Evolutionary conservation across 345 rosid species (phyloP).

Genomic region (Lepidium sativum): DNA sequence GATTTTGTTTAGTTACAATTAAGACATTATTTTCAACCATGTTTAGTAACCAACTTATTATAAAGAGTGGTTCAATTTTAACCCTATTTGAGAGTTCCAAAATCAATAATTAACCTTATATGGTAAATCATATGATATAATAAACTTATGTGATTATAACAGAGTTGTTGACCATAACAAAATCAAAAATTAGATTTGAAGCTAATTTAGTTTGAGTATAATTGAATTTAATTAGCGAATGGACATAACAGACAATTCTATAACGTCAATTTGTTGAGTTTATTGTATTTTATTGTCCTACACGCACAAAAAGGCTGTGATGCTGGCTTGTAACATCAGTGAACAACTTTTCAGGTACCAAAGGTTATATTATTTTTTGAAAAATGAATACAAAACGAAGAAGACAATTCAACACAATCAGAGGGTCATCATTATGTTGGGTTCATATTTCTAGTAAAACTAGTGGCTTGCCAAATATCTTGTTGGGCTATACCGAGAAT

Average conservation of each 20-base stretch:
- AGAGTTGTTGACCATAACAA: not conserved
- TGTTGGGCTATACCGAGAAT: not conserved
- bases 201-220: not conserved
- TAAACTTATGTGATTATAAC: too few relatives aligned
- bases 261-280: not conserved
- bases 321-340: conserved; percentile 17
- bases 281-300: not conserved
- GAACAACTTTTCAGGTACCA: conserved; percentile 15
- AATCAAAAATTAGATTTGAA: not conserved
- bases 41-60: not conserved
- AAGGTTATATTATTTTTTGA: not conserved
- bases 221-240: not conserved
- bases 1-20: conserved; percentile 9
- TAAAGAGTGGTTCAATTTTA: not conserved
- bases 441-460: too few relatives aligned
- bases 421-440: conserved; percentile 25
- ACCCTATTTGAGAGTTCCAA: not conserved
- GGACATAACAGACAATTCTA: not conserved
- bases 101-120: too few relatives aligned
- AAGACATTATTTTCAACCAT: not conserved
- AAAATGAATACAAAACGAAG: not conserved
- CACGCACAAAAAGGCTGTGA: conserved; percentile 2
- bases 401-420: conserved; percentile 20
- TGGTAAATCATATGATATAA: too few relatives aligned
- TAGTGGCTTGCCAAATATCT: conserved; percentile 8